Base-by-base conservation (phyloP, 805 yeast genomes). In the Lipomyces anomalus region DNA sequence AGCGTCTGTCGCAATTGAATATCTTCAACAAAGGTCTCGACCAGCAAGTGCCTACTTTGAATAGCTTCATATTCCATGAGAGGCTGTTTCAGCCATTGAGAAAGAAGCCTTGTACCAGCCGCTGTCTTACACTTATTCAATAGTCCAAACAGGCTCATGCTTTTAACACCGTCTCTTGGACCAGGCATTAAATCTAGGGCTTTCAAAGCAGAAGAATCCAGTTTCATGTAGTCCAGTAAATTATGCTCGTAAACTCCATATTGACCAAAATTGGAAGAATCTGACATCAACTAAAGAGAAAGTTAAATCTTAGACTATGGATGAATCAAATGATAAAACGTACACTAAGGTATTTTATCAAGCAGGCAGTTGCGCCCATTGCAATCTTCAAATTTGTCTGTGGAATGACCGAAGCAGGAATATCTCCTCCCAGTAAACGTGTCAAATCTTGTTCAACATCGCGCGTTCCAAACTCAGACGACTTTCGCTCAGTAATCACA, bases 11-110 rank as follows among this genome's bases (percentile, higher is more conserved):
- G 73, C 43, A 83, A 60, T 52, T 76, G 77, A 4, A 86, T 66
- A 56, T 88, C 84, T 26, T 81, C 75, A n/a, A 84, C 70, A 53
- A 92, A 66, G 47, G 75, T 73, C 22, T 78, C 82, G n/a, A 90
- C 95, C 40, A 92, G 67, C 5, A 68, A 63, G 53, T 85, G 96
- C 41, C 99, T 73, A 36, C 78, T 71, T 33, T 67, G 63, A 33
- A 92, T 88, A 41, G 72, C 78, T 0, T 56, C 59, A 7, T 73
- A 60, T 53, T 79, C 78, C 43, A 95, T 80, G 40, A 92, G 71
- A 0, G 99, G 99, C 65, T 92, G 98, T 60, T 90, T 92, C 50
- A 92, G 72, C 98, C 98, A 92, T 60, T 87, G 95, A 13, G 92
- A 80, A 22, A 92, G 72, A 41, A 89, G 66, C 53, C 97, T 74